A percentile compares a stretch with the other conserved stretches of the same genome.
These are phyloP conservation scores for Ocimum tenuiflorum DNA, from an alignment of 257 asterid species.

Conservation along the genomic window DNA sequence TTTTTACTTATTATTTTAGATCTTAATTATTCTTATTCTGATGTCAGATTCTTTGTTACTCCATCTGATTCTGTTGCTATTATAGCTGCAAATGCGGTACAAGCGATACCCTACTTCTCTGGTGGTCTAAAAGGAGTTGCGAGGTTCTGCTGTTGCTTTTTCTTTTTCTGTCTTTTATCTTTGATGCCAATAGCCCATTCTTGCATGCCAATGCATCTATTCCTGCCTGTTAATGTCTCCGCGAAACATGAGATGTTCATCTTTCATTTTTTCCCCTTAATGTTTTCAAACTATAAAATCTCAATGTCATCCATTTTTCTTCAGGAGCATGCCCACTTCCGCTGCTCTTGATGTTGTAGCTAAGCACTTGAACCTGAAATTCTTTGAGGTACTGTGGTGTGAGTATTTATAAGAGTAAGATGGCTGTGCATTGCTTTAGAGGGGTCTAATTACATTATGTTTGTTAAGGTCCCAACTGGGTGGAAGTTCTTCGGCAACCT, in stretches of 20 bases:
- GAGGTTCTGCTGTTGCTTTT: constrained; percentile 44
- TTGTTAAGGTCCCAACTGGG: constrained; percentile 86
- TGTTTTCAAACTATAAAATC: background rate
- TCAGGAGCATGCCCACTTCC: constrained; percentile 99
- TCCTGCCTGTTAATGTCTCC: background rate
- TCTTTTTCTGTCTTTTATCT: constrained; percentile 1
- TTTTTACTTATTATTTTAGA: background rate
- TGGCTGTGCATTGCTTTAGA: constrained; percentile 11
- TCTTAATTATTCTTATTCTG: constrained; percentile 9
- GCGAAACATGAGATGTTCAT: background rate
- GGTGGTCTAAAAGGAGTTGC: constrained; percentile 98
- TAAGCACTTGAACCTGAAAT: constrained; percentile 68
- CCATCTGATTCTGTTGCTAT: constrained; percentile 99
- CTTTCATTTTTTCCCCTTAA: background rate
- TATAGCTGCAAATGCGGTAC: constrained; percentile 92
- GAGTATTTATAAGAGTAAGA: background rate
- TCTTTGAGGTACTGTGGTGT: constrained; percentile 65
- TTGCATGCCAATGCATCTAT: constrained; percentile 6
- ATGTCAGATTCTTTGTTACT: constrained; percentile 83
- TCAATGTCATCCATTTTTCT: constrained; percentile 17
- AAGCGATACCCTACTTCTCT: constrained; percentile 90
- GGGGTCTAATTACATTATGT: constrained; percentile 19
- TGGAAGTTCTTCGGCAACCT: constrained; percentile 98
- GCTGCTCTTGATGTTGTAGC: constrained; percentile 99
- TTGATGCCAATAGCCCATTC: background rate